These are phyloP conservation scores for Rubia peregrina DNA, from an alignment of 305 asterid genomes.

Conservation along the genomic window DNA sequence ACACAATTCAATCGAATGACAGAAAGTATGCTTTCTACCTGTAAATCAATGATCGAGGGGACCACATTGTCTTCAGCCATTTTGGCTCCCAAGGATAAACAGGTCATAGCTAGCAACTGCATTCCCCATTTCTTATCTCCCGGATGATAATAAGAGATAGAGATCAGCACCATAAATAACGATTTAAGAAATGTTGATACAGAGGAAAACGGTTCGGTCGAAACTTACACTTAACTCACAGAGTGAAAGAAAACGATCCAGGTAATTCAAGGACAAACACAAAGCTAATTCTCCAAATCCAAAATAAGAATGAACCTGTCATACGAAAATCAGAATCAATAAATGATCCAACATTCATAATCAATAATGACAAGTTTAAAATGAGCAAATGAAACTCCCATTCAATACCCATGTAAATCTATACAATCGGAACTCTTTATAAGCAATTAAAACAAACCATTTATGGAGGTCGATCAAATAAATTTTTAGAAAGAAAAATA, in stretches of 20 bases:
- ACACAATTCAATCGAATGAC: neutral
- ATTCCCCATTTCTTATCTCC: conserved; percentile 43
- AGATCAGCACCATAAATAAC: conserved; percentile 11
- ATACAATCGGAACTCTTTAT: neutral
- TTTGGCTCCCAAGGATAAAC: conserved; percentile 69
- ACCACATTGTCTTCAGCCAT: conserved; percentile 50
- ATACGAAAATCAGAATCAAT: conserved; percentile 11
- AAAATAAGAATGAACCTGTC: conserved; percentile 61
- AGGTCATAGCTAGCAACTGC: conserved; percentile 62
- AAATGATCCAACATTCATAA: neutral
- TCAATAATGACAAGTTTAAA: neutral
- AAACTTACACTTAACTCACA: conserved; percentile 51
- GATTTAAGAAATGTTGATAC: neutral
- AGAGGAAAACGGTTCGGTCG: neutral
- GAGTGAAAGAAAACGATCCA: conserved; percentile 61
- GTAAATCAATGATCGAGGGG: conserved; percentile 45
- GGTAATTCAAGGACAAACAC: conserved; percentile 51
- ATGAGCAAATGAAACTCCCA: neutral
- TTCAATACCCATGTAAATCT: conserved; percentile 2
- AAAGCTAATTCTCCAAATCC: conserved; percentile 52
- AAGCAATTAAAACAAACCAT: no score
- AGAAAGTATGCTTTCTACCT: conserved; percentile 31
- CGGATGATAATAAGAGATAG: conserved; percentile 26
- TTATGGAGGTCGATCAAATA: neutral
- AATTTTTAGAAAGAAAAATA: neutral